Base-by-base conservation (phyloP, 2,329 filamentous ascomycete species). In the Exophiala calicioides region DNA sequence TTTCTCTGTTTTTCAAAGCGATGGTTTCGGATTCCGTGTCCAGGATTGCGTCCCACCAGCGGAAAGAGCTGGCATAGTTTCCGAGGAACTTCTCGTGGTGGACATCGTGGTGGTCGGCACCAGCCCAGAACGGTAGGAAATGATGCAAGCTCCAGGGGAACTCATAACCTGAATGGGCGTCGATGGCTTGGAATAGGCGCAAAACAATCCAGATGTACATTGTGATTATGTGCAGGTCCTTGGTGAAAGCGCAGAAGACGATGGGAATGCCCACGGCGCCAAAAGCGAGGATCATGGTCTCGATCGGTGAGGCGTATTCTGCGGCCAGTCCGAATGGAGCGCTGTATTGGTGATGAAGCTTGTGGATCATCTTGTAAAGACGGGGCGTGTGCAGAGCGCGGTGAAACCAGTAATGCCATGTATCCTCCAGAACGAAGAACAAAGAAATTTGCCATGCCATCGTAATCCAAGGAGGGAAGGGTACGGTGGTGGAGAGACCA, bases 1-100 rank as follows among this genome's bases (percentile, higher is more conserved):
- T 29, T 13, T 48, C 41, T 30, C 45, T 44, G 27, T 47, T 50
- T 30, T 40, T 45, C 5, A 41, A 39, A n/a, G 42, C 52, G n/a
- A 44, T 50, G 21, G 45, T 55, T 23, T 88, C 89, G 56, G 88
- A 88, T 78, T 98, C 91, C 53, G 93, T 98, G 71, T 96, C 90
- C 58, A 97, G 79, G 60, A 84, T 68, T 68, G 86, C 95, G 74
- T 98, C 93, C 93, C 93, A 98, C 93, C 93, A 98, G 69, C 91
- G 82, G 82, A 98, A 98, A 77, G 88, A 95, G 66, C 90, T 95
- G 40, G 91, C 78, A 68, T 97, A 98, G 77, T 98, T 98, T 61
- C 93, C 93, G 56, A 98, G 90, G 74, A 98, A 98, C 67, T 90
- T 89, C 77, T 98, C 93, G 74, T 98, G 93, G 74, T 98, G 93